Evolutionary conservation across 441 rosid genomes (phyloP).

Genomic region (Kokia cookei): DNA sequence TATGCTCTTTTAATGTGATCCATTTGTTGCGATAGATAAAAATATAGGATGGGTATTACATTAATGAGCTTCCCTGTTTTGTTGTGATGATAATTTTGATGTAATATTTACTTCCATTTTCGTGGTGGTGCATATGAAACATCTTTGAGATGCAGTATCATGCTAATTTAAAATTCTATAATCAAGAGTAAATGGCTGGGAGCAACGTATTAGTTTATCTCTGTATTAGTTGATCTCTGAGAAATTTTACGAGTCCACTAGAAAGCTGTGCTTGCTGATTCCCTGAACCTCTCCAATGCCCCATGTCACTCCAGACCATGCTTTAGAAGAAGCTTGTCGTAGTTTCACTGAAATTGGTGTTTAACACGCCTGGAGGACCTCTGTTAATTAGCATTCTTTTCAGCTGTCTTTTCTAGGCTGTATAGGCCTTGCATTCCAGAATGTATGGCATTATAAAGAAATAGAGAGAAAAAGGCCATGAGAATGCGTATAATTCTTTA

Average conservation of each 20-base stretch:
- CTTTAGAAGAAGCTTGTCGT: not conserved
- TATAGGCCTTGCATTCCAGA: not conserved
- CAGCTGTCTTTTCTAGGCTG: constrained; percentile 1
- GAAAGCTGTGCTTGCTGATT: not conserved
- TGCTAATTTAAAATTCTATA: not conserved
- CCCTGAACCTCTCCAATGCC: not conserved
- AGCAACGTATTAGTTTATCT: not conserved
- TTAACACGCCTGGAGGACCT: not conserved
- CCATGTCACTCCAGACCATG: not conserved
- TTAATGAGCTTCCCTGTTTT: not conserved
- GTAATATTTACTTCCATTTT: not conserved
- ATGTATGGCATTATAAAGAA: not conserved
- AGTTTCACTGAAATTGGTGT: not conserved
- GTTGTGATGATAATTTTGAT: not conserved
- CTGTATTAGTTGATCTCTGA: not conserved
- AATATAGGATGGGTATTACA: not conserved
- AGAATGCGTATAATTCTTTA: too few species aligned
- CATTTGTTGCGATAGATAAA: not conserved
- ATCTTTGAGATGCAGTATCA: not conserved
- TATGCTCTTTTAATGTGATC: constrained; percentile 15
- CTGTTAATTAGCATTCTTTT: not conserved
- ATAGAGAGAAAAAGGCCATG: too few species aligned
- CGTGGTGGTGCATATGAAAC: not conserved
- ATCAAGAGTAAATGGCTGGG: not conserved
- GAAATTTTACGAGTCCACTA: not conserved